These are phyloP conservation scores for Eutrema japonicum DNA, from an alignment of 345 rosid species.

Conservation along the genomic window DNA sequence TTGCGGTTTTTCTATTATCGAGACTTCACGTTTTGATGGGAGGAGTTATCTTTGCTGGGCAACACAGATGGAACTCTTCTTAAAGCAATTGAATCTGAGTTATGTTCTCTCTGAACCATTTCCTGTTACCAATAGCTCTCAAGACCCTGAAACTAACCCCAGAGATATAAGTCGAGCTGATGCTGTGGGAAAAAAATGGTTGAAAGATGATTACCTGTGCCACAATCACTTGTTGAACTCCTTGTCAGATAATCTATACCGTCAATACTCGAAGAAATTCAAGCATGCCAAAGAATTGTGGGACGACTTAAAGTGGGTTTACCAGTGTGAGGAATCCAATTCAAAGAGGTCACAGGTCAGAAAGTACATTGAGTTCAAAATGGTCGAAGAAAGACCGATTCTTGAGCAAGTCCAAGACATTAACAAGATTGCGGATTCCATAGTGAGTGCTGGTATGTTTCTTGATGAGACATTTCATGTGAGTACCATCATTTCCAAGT, in stretches of 20 bases:
- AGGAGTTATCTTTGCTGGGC: constrained; percentile 72
- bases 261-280: constrained; percentile 56
- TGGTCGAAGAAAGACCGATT: constrained; percentile 61
- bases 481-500: constrained; percentile 69
- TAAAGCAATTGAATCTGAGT: constrained; percentile 65
- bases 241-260: constrained; percentile 69
- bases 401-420: constrained; percentile 65
- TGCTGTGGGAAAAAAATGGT: constrained; percentile 57
- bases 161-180: constrained; percentile 46
- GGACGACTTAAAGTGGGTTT: constrained; percentile 73
- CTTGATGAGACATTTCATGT: constrained; percentile 81
- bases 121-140: constrained; percentile 43
- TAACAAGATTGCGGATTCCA: constrained; percentile 69
- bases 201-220: constrained; percentile 69
- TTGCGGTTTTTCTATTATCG: constrained; percentile 48
- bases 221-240: constrained; percentile 62
- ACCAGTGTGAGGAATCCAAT: constrained; percentile 64
- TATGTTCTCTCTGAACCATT: constrained; percentile 67
- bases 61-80: constrained; percentile 58
- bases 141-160: constrained; percentile 41
- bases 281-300: constrained; percentile 76
- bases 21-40: constrained; percentile 71
- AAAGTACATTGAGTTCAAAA: constrained; percentile 75
- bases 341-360: constrained; percentile 70
- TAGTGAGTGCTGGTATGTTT: constrained; percentile 62